Conservation (phyloP, 2,329 filamentous ascomycete species). For the Verticillium tricorpus region DNA sequence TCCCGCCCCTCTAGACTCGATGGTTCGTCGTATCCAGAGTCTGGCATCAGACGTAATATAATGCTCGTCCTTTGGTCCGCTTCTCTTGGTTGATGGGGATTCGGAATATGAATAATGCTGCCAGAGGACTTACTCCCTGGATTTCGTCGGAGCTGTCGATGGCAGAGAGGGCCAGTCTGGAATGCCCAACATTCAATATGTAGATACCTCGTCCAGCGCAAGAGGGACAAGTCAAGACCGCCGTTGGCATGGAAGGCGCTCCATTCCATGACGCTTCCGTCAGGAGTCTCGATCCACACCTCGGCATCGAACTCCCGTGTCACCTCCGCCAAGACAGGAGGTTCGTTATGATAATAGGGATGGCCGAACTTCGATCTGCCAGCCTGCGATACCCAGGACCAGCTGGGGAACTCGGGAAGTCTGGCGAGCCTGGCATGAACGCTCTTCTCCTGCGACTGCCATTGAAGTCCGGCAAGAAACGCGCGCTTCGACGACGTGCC, state of each 20-base stretch:
- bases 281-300: background rate
- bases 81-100: background rate
- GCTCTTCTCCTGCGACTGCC: background rate
- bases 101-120: background rate
- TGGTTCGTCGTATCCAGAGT: background rate
- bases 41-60: background rate
- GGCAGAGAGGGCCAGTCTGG: background rate
- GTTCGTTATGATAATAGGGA: background rate
- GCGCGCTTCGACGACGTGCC: background rate
- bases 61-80: background rate
- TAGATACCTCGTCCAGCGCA: background rate
- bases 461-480: slow-evolving; percentile 1
- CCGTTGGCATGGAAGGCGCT: background rate
- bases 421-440: background rate
- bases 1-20: background rate
- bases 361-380: background rate
- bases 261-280: background rate
- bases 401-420: background rate
- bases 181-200: slow-evolving; percentile 2
- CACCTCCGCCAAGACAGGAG: background rate
- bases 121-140: background rate
- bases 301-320: background rate
- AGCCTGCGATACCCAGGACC: slow-evolving; percentile 1
- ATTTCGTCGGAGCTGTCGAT: background rate
- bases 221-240: background rate